These are phyloP conservation scores for Penicillium sp. DNA, from an alignment of 2,329 filamentous ascomycete species.

Conservation along the genomic window DNA sequence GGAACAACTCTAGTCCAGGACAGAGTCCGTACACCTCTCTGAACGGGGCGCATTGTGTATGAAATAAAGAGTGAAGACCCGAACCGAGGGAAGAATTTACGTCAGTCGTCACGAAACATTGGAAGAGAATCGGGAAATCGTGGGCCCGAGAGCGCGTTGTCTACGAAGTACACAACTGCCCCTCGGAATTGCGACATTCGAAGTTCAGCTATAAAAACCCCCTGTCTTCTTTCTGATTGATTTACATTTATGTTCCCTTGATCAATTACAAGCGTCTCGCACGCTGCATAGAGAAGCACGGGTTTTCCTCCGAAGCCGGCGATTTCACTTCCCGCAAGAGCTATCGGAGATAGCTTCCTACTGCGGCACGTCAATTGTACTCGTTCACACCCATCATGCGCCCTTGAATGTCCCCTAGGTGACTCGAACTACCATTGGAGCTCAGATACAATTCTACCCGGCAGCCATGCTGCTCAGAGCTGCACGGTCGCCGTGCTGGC, in stretches of 20 bases:
- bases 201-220: neutral
- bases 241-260: neutral
- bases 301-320: slow-evolving; percentile 37
- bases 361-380: slow-evolving; percentile 12
- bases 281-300: neutral
- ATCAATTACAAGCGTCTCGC: neutral
- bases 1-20: slow-evolving; percentile 33
- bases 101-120: slow-evolving; percentile 20
- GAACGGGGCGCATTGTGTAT: slow-evolving; percentile 37
- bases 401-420: slow-evolving; percentile 17
- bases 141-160: slow-evolving; percentile 21
- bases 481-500: slow-evolving; percentile 35
- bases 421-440: neutral
- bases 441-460: neutral
- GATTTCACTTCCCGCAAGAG: slow-evolving; percentile 24
- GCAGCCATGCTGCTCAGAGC: slow-evolving; percentile 39
- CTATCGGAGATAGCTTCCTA: slow-evolving; percentile 16
- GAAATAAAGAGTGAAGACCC: slow-evolving; percentile 1
- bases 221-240: neutral
- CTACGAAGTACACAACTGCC: slow-evolving; percentile 15
- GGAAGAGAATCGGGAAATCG: slow-evolving; percentile 23
- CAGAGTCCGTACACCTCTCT: slow-evolving; percentile 35
- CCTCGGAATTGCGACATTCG: slow-evolving; percentile 28
- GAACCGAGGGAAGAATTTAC: slow-evolving; percentile 22
- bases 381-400: slow-evolving; percentile 23